Evolutionary conservation across 768 basidiomycete species (phyloP).

Genomic region (Piloderma croceum): DNA sequence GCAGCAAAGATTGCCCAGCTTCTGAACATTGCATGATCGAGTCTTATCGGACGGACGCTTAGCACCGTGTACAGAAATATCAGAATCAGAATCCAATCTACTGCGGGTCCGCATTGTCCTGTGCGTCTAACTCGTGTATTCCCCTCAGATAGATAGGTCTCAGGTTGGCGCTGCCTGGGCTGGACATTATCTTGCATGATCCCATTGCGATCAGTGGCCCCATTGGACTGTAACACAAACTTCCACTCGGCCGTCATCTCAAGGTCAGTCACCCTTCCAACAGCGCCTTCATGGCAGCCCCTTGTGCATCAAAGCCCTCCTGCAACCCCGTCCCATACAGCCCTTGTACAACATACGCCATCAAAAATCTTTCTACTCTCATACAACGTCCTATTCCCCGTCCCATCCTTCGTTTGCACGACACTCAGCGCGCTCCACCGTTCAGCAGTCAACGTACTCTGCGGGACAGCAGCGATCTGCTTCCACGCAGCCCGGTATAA

Average conservation of each 20-base stretch:
- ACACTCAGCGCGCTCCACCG: constrained; percentile 26
- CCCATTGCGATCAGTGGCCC: too few relatives aligned
- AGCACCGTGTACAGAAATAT: too few relatives aligned
- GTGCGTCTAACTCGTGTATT: too few relatives aligned
- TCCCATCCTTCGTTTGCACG: constrained; percentile 11
- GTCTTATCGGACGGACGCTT: too few relatives aligned
- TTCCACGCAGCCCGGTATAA: constrained; percentile 25
- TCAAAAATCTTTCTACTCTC: constrained; percentile 26
- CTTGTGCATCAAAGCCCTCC: constrained; percentile 23
- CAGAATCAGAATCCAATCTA: too few relatives aligned
- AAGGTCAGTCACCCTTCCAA: background rate
- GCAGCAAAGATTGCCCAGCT: constrained; percentile 64
- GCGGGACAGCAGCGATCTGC: constrained; percentile 18
- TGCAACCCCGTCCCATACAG: constrained; percentile 17
- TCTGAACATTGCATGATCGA: too few relatives aligned
- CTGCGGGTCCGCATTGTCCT: too few relatives aligned
- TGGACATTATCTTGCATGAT: too few relatives aligned
- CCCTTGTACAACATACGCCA: constrained; percentile 4
- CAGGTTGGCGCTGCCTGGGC: too few relatives aligned
- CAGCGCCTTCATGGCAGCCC: constrained; percentile 1
- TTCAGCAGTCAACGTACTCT: constrained; percentile 21
- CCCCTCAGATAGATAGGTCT: too few relatives aligned
- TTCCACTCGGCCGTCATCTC: too few relatives aligned
- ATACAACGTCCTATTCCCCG: constrained; percentile 20
- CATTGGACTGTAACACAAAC: too few relatives aligned